Conservation (phyloP, 352 stramenopile species). For the Halophytophthora polymorphica region DNA sequence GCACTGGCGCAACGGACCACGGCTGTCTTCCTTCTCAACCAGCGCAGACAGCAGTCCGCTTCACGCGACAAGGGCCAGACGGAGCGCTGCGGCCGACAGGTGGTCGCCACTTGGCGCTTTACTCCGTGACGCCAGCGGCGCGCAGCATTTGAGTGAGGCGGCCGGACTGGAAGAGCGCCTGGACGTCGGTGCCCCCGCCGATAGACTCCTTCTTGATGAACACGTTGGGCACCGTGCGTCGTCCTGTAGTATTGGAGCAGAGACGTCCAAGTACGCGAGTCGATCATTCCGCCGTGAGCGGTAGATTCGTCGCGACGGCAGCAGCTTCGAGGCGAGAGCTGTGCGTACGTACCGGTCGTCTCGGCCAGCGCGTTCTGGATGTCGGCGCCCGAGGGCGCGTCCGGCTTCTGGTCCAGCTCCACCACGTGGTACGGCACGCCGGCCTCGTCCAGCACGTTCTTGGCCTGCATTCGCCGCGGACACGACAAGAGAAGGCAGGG, state of each 20-base stretch:
- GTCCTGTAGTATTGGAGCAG: slow-evolving; percentile 44
- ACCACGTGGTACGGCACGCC: slow-evolving; percentile 58
- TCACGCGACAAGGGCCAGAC: no score
- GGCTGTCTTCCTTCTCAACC: no score
- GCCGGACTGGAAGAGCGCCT: slow-evolving; percentile 78
- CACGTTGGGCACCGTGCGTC: slow-evolving; percentile 95
- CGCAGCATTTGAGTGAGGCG: slow-evolving; percentile 90
- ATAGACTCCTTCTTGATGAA: slow-evolving; percentile 94
- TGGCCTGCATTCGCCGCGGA: slow-evolving; percentile 48
- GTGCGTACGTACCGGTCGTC: slow-evolving; percentile 78
- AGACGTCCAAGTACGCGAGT: slow-evolving; percentile 1
- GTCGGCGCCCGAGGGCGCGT: slow-evolving; percentile 60
- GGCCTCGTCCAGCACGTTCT: slow-evolving; percentile 72
- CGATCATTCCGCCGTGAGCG: not conserved
- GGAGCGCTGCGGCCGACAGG: no score
- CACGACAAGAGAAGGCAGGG: not conserved
- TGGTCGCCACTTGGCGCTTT: not conserved
- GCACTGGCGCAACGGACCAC: no score
- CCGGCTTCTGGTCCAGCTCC: slow-evolving; percentile 58
- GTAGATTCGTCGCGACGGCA: not conserved
- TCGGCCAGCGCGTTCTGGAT: slow-evolving; percentile 86
- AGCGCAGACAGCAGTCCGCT: no score
- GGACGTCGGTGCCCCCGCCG: slow-evolving; percentile 93
- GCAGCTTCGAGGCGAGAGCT: no score
- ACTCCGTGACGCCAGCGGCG: slow-evolving; percentile 34